Percentiles rank a stretch among this genome's conserved stretches.
These are phyloP conservation scores for Diplosphaera chodatii DNA, from an alignment of 139 green algal species.

Conservation along the genomic window DNA sequence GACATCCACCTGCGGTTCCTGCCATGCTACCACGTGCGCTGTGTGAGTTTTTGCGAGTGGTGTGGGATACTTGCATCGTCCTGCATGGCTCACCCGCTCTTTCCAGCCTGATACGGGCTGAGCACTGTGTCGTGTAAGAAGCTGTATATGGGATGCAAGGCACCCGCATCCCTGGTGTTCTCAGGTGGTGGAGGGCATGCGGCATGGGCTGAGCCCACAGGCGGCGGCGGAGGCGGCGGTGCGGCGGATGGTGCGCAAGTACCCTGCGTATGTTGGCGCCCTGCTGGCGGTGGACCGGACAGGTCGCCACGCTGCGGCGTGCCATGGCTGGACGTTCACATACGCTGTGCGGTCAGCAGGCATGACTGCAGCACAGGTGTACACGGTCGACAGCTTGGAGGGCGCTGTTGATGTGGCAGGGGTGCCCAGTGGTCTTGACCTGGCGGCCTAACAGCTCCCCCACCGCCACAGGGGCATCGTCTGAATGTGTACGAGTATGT, in stretches of 20 bases:
- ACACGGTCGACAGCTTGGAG: neutral
- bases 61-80: too few species aligned
- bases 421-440: too few species aligned
- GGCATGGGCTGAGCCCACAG: conserved; percentile 34
- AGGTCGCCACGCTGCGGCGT: conserved; percentile 31
- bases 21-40: conserved; percentile 47
- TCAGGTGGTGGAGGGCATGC: conserved; percentile 62
- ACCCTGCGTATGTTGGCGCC: conserved; percentile 38
- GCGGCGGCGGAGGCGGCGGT: conserved; percentile 49
- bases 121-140: too few species aligned
- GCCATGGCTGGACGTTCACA: conserved; percentile 35
- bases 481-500: too few species aligned
- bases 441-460: too few species aligned
- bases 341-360: conserved; percentile 12
- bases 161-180: too few species aligned
- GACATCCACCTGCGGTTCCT: conserved; percentile 74
- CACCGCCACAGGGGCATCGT: too few species aligned
- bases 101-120: too few species aligned
- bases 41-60: too few species aligned
- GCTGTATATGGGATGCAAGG: too few species aligned
- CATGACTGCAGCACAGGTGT: neutral
- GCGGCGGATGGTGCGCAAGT: conserved; percentile 27
- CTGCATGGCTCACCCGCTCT: too few species aligned
- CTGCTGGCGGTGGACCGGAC: conserved; percentile 29
- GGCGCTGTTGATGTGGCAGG: neutral